These are phyloP conservation scores for Deinandra increscens DNA, from an alignment of 129 eudicot genomes.

Conservation along the genomic window DNA sequence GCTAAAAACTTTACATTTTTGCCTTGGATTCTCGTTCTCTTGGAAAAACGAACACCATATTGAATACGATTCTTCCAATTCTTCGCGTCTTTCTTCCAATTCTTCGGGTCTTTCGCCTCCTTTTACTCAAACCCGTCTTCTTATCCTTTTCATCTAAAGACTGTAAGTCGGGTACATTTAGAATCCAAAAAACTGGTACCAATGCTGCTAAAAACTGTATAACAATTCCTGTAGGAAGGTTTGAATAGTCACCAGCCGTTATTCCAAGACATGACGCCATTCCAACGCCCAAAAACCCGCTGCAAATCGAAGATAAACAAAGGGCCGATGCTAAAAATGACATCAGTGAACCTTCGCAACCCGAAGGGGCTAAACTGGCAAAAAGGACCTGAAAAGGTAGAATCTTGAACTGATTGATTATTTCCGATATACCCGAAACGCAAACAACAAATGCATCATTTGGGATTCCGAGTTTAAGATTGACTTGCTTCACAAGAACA, in stretches of 20 bases:
- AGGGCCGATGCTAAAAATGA: constrained; percentile 77
- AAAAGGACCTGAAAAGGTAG: constrained; percentile 81
- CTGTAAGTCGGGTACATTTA: constrained; percentile 39
- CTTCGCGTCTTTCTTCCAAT: constrained; percentile 63
- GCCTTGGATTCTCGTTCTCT: constrained; percentile 64
- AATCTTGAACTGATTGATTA: constrained; percentile 73
- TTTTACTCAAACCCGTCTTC: constrained; percentile 58
- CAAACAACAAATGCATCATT: constrained; percentile 62
- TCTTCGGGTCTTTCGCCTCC: constrained; percentile 53
- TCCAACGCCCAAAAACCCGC: constrained; percentile 87
- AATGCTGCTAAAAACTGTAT: constrained; percentile 81
- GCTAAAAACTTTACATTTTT: constrained; percentile 28
- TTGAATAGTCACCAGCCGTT: constrained; percentile 63
- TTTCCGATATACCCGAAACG: constrained; percentile 82
- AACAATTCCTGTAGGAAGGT: constrained; percentile 58
- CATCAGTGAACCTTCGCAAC: constrained; percentile 92
- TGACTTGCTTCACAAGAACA: constrained; percentile 65
- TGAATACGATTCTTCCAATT: constrained; percentile 57
- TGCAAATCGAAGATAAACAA: constrained; percentile 76
- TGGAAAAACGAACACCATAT: constrained; percentile 46
- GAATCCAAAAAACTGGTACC: constrained; percentile 68
- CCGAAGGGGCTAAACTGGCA: constrained; percentile 78
- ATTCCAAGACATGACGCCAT: constrained; percentile 87
- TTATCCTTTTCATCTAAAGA: constrained; percentile 42
- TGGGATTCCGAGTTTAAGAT: constrained; percentile 62